Percentiles rank a stretch among this genome's conserved stretches.
These are phyloP conservation scores for Ploettnerulaceae sp. DNA, from an alignment of 2,329 filamentous ascomycete genomes.

Conservation along the genomic window DNA sequence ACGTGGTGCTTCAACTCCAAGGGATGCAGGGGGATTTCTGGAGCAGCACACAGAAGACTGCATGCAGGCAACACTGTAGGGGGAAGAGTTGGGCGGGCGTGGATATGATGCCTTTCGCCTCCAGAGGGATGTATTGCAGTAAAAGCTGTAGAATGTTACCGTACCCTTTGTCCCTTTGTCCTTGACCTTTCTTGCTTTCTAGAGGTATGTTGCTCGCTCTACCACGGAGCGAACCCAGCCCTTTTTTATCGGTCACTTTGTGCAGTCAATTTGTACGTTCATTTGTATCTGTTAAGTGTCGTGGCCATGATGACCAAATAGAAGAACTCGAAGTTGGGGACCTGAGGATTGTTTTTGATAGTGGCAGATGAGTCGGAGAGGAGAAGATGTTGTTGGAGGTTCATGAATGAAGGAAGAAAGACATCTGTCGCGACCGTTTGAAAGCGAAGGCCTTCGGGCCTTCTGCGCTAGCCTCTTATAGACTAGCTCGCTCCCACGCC, in stretches of 20 bases:
- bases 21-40: conserved; percentile 10
- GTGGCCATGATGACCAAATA: conserved; percentile 26
- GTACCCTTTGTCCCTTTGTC: conserved; percentile 28
- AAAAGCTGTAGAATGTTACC: conserved; percentile 35
- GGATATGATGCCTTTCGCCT: conserved; percentile 15
- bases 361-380: conserved; percentile 4
- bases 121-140: conserved; percentile 25
- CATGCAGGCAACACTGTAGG: background rate
- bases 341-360: conserved; percentile 7
- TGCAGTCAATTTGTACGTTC: conserved; percentile 34
- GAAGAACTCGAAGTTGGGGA: conserved; percentile 11
- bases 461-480: conserved; percentile 2
- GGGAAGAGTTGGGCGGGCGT: background rate
- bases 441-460: background rate
- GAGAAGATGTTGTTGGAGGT: background rate
- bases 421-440: background rate
- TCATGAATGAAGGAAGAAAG: background rate
- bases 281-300: conserved; percentile 31
- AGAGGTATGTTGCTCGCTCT: background rate
- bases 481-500: background rate
- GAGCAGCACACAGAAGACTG: background rate
- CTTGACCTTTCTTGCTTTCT: conserved; percentile 5
- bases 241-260: conserved; percentile 27
- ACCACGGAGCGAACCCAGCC: conserved; percentile 16
- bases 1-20: background rate